phyloP scores from a whole-genome alignment of 345 rosid species.

The Rhodomyrtus tomentosa region DNA sequence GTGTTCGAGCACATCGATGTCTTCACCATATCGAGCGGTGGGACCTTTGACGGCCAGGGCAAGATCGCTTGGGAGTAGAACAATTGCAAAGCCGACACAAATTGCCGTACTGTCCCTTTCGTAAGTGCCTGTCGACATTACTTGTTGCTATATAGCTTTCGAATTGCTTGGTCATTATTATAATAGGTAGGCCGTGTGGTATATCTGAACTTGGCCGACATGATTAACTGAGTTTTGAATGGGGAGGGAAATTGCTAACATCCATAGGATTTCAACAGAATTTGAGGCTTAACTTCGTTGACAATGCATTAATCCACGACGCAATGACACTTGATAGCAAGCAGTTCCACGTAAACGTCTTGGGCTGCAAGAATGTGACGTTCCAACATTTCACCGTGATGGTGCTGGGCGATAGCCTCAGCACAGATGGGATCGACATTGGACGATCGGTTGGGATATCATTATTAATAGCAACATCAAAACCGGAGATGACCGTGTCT shows the following conservation, averaged over 20 bases:
- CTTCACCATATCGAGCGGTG: slow-evolving; percentile 34
- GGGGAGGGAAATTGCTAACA: neutral
- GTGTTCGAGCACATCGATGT: slow-evolving; percentile 19
- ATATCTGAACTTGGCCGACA: neutral
- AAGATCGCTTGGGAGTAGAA: slow-evolving; percentile 21
- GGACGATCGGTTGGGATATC: slow-evolving; percentile 21
- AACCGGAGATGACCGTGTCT: slow-evolving; percentile 61
- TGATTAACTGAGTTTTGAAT: neutral
- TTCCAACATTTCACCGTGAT: slow-evolving; percentile 16
- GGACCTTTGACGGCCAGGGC: slow-evolving; percentile 55
- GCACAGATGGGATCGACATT: slow-evolving; percentile 63
- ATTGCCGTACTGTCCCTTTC: slow-evolving; percentile 28
- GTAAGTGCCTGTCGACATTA: slow-evolving; percentile 8
- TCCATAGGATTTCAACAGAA: slow-evolving; percentile 12
- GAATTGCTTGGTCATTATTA: neutral
- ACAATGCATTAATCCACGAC: slow-evolving; percentile 10
- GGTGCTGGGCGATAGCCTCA: slow-evolving; percentile 27
- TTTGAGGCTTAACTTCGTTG: slow-evolving; percentile 29
- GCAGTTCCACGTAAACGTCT: slow-evolving; percentile 33
- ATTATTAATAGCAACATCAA: slow-evolving; percentile 14
- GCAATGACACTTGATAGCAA: slow-evolving; percentile 28
- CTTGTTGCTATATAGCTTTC: neutral
- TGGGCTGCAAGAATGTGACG: slow-evolving; percentile 24
- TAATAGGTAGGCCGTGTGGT: neutral
- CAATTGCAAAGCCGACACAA: slow-evolving; percentile 8